phyloP scores from a whole-genome alignment of 352 stramenopile species.

The Pythium brachiatum region DNA sequence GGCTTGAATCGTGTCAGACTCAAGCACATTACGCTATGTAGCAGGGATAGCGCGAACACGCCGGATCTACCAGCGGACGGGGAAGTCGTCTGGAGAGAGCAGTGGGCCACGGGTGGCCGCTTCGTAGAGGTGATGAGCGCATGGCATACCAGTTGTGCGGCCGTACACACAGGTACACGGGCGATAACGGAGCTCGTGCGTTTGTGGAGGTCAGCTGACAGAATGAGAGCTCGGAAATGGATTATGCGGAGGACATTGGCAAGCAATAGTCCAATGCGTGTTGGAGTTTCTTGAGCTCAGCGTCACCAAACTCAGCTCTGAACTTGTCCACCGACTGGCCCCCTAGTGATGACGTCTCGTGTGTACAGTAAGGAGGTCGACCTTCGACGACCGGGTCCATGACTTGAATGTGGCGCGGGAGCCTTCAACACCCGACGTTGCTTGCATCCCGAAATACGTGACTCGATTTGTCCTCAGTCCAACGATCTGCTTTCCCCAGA shows the following conservation, averaged over 20 bases:
- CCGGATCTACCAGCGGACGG: background rate
- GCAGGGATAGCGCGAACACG: background rate
- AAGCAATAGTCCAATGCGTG: background rate
- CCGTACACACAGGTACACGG: background rate
- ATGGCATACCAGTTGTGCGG: background rate
- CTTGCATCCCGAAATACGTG: slow-evolving; percentile 17
- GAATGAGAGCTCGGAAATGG: background rate
- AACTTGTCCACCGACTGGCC: background rate
- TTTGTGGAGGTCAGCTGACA: background rate
- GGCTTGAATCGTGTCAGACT: background rate
- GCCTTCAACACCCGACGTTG: slow-evolving; percentile 24
- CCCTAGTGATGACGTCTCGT: background rate
- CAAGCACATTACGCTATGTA: background rate
- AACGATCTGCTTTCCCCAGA: slow-evolving; percentile 21
- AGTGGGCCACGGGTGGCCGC: background rate
- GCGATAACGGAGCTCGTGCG: background rate
- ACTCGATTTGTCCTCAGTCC: slow-evolving; percentile 17
- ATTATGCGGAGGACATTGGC: background rate
- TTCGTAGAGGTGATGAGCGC: background rate
- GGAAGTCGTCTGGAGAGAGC: background rate
- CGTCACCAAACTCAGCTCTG: background rate
- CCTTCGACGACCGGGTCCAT: slow-evolving; percentile 5
- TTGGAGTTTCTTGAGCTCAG: background rate
- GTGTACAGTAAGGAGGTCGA: slow-evolving; percentile 9
- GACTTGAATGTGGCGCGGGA: slow-evolving; percentile 21